Conservation (phyloP, 2,329 filamentous ascomycete species). For the Epichloe sibirici region DNA sequence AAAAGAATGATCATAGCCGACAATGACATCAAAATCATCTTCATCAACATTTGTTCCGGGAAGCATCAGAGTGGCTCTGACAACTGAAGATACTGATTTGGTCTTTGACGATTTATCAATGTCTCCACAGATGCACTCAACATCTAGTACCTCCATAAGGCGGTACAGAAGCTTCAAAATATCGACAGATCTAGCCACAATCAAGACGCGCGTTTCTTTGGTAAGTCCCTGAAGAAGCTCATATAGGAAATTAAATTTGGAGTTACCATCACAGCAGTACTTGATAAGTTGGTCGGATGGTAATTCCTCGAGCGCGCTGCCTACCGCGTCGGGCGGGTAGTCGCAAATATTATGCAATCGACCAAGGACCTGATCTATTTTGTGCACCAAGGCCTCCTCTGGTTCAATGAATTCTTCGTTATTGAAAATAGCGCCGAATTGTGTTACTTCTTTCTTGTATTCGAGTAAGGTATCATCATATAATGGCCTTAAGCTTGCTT, state of each 20-base stretch:
- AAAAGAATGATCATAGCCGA: slow-evolving; percentile 42
- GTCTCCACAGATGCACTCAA: slow-evolving; percentile 23
- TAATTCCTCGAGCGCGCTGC: slow-evolving; percentile 27
- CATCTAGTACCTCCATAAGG: slow-evolving; percentile 29
- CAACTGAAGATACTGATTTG: slow-evolving; percentile 20
- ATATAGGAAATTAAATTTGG: slow-evolving; percentile 47
- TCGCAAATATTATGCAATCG: slow-evolving; percentile 43
- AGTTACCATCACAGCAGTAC: slow-evolving; percentile 42
- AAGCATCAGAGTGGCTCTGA: slow-evolving; percentile 31
- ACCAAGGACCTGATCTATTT: slow-evolving; percentile 39
- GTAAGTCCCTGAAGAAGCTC: slow-evolving; percentile 38
- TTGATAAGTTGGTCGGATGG: slow-evolving; percentile 33
- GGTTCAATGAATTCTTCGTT: slow-evolving; percentile 27
- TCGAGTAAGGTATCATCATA: slow-evolving; percentile 39
- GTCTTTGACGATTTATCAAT: slow-evolving; percentile 13
- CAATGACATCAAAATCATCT: slow-evolving; percentile 34
- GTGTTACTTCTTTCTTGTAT: slow-evolving; percentile 29
- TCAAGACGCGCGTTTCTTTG: slow-evolving; percentile 35
- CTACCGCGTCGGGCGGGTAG: slow-evolving; percentile 39
- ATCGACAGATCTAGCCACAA: slow-evolving; percentile 38
- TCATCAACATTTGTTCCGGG: slow-evolving; percentile 26
- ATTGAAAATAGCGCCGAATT: slow-evolving; percentile 32
- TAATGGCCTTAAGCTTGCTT: slow-evolving; percentile 36
- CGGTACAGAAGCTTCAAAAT: slow-evolving; percentile 40
- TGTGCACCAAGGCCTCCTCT: slow-evolving; percentile 25